These are phyloP conservation scores for Pyrenochaeta sp. DNA, from an alignment of 2,329 filamentous ascomycete genomes.

Conservation along the genomic window DNA sequence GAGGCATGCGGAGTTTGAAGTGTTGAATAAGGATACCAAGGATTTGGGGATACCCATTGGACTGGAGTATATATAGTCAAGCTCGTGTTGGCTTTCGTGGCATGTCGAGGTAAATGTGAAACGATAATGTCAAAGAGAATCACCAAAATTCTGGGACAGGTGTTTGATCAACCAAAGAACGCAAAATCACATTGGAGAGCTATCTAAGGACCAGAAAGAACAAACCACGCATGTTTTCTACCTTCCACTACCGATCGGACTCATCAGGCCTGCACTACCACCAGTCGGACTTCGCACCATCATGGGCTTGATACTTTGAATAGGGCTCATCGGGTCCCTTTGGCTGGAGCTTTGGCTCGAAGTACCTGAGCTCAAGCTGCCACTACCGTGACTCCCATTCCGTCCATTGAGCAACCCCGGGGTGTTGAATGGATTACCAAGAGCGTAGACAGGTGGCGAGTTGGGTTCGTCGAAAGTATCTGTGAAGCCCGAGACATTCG, in stretches of 20 bases:
- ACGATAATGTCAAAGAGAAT: no score
- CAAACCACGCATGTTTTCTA: conserved; percentile 22
- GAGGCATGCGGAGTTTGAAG: conserved; percentile 7
- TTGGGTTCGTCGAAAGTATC: conserved; percentile 51
- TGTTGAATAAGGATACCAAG: conserved; percentile 9
- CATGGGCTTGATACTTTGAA: conserved; percentile 42
- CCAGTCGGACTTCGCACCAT: conserved; percentile 42
- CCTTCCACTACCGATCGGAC: conserved; percentile 38
- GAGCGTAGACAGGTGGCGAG: conserved; percentile 33
- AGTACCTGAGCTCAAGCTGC: conserved; percentile 54
- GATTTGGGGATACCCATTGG: conserved; percentile 18
- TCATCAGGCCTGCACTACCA: conserved; percentile 40
- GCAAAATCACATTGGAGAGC: conserved; percentile 36
- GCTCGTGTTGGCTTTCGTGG: no score
- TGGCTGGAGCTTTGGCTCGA: conserved; percentile 49
- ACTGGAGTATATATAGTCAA: conserved; percentile 13
- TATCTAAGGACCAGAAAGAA: conserved; percentile 27
- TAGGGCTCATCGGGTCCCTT: conserved; percentile 48
- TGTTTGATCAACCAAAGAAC: conserved; percentile 20
- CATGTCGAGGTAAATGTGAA: no score
- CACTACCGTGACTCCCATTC: conserved; percentile 59
- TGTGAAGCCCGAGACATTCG: conserved; percentile 60
- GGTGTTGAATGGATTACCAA: conserved; percentile 48
- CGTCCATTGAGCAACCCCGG: conserved; percentile 47
- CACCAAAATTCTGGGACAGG: no score